A percentile compares a stretch with the other conserved stretches of the same genome.
phyloP scores from a whole-genome alignment of 345 rosid species.

The Sonneratia alba region DNA sequence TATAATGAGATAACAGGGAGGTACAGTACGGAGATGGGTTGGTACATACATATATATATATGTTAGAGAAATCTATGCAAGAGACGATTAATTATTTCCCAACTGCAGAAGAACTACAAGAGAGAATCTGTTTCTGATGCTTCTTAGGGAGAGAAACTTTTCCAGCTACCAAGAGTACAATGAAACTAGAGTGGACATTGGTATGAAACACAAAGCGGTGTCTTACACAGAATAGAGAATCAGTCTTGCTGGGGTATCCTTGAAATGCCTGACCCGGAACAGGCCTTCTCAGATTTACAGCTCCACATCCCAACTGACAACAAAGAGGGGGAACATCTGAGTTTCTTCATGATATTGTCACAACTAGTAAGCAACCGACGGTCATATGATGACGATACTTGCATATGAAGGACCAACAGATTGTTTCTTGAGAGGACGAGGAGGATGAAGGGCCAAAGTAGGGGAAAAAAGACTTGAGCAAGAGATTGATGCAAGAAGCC shows the following conservation, averaged over 20 bases:
- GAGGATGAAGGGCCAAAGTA: neutral
- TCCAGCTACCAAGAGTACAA: neutral
- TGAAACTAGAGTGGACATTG: neutral
- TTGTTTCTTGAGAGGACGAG: too few species aligned
- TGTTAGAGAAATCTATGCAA: neutral
- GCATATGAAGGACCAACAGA: too few species aligned
- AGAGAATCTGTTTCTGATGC: neutral
- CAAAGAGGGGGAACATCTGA: neutral
- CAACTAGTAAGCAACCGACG: neutral
- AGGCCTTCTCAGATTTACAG: neutral
- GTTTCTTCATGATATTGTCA: neutral
- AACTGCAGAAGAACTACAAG: neutral
- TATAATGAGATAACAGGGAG: neutral
- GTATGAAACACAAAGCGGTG: constrained; percentile 1
- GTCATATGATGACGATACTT: too few species aligned
- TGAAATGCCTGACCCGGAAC: neutral
- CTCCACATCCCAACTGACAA: neutral
- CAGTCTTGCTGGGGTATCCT: neutral
- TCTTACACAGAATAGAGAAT: neutral
- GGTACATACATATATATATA: neutral
- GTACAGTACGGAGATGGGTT: neutral
- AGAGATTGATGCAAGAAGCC: neutral
- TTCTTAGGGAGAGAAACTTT: neutral
- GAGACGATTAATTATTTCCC: neutral
- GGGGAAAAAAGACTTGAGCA: neutral